Evolutionary conservation across 306 rosid genomes (phyloP), one percentile per base, ranked within the genome.

Genomic region (Quercus wislizeni): DNA sequence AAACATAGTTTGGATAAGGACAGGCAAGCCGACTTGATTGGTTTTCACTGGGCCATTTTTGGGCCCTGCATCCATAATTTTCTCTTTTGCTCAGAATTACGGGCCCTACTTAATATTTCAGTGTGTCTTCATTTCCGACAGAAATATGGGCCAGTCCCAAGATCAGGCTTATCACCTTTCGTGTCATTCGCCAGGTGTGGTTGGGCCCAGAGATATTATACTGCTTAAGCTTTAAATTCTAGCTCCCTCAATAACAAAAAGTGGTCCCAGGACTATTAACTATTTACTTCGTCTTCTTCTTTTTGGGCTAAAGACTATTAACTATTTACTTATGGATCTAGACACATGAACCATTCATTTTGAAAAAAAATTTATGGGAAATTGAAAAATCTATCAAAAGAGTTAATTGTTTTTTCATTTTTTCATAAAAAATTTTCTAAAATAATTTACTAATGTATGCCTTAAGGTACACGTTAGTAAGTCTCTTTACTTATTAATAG

Each of bases 281-380:
- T 38, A 38, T 38, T 38, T 38, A 38, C 46, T 2, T 7, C 0
- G 0, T 5, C 5, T 5, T 4, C 3, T 6, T 35, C 6, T 0
- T 1, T 38, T 38, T 6, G 0, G 9, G 46, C 46, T 38, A 7
- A 38, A 38, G 46, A 38, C 1, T 8, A 38, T 7, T 8, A 38
- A 38, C 46, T 38, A 38, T 38, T 38, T 38, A 38, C 46, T 33
- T 33, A 5, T 31, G 4, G 31, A 28, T 28, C 4, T 0, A 28
- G 4, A 28, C 31, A 3, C 0, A 28, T 28, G 3, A 28, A 28
- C 0, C 0, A 28, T 28, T 28, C 0, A 28, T 28, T 28, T 28
- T 28, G 0, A 0, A 3, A 28, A 28, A 28, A 0, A 0, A 3
- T 28, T 28, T 28, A 28, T 28, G 0, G 0, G 0, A 3, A 28